Percentiles rank a stretch among this genome's conserved stretches.
Evolutionary conservation across 306 rosid genomes (phyloP).

Genomic region (Ceratonia siliqua): DNA sequence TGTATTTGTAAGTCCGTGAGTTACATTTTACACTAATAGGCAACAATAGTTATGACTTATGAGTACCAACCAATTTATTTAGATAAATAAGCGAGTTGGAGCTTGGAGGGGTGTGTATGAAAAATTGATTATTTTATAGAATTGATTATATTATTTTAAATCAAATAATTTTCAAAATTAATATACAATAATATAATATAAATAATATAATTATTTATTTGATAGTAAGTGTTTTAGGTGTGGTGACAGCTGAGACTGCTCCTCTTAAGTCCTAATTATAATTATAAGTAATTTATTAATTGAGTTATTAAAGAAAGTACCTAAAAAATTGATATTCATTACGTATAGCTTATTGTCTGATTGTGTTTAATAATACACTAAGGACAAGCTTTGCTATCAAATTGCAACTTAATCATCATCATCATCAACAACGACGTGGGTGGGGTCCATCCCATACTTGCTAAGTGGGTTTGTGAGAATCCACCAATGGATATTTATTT

Average conservation of each 20-base stretch:
- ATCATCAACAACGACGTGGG: conserved; percentile 10
- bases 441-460: conserved; percentile 10
- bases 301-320: neutral
- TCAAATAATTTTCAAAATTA: too few species aligned
- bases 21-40: too few species aligned
- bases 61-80: too few species aligned
- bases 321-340: neutral
- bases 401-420: too few species aligned
- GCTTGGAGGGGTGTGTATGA: too few species aligned
- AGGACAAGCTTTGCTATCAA: conserved; percentile 24
- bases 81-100: too few species aligned
- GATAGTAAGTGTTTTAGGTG: neutral
- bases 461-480: neutral
- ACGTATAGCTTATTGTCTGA: conserved; percentile 4
- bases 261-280: neutral
- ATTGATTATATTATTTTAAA: too few species aligned
- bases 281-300: neutral
- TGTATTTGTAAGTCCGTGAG: too few species aligned
- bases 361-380: neutral
- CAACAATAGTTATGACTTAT: too few species aligned
- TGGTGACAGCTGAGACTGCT: neutral
- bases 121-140: too few species aligned
- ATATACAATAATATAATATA: too few species aligned
- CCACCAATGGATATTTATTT: neutral
- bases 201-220: too few species aligned